A percentile compares a stretch with the other conserved stretches of the same genome.
phyloP scores from a whole-genome alignment of 2,329 filamentous ascomycete genomes.

The Colletotrichum melonis region DNA sequence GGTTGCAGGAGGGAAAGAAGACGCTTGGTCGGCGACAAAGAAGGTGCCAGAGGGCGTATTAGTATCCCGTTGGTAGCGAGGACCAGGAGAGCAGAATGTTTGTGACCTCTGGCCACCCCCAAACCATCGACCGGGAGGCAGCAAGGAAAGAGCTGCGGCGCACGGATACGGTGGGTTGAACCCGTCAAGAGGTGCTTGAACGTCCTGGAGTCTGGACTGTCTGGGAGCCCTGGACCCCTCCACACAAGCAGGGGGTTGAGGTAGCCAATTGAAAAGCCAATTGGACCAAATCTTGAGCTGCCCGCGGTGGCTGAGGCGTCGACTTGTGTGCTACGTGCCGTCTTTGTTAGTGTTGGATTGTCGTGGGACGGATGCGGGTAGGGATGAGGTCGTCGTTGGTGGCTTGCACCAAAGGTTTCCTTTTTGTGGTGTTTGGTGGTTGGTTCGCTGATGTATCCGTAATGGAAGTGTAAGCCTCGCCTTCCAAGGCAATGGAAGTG shows the following conservation, averaged over 20 bases:
- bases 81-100: neutral
- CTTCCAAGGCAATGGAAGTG: neutral
- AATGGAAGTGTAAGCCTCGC: neutral
- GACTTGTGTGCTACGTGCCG: neutral
- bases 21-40: neutral
- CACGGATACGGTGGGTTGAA: conserved; percentile 25
- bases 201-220: no score
- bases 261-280: neutral
- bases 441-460: neutral
- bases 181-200: neutral
- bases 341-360: conserved; percentile 4
- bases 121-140: neutral
- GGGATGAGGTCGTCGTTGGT: neutral
- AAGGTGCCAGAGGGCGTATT: conserved; percentile 7
- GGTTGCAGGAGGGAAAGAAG: conserved; percentile 11
- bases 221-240: neutral
- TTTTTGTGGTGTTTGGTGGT: neutral
- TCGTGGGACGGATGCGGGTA: conserved; percentile 1
- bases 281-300: neutral
- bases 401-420: neutral
- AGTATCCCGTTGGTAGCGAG: neutral
- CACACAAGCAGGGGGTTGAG: conserved; percentile 6
- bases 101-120: neutral
- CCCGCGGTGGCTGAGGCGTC: conserved; percentile 2
- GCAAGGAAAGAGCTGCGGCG: neutral